phyloP scores from a whole-genome alignment of 2,329 filamentous ascomycete species.

The Ascochyta rabiei region DNA sequence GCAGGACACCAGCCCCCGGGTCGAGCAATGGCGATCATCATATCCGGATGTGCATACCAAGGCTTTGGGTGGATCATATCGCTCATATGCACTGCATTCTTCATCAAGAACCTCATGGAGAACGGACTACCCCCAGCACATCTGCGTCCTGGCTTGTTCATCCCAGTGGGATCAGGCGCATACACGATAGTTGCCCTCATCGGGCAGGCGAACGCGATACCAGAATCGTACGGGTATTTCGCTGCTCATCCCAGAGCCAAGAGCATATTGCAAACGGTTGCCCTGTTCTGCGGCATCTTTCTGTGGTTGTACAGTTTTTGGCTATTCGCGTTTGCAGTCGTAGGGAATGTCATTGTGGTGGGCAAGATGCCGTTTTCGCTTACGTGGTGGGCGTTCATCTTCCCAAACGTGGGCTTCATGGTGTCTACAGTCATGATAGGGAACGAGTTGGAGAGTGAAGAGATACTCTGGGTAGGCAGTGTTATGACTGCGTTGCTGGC shows the following conservation, averaged over 20 bases:
- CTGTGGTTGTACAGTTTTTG: slow-evolving; percentile 67
- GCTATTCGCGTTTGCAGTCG: slow-evolving; percentile 54
- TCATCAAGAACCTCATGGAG: slow-evolving; percentile 69
- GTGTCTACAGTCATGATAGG: slow-evolving; percentile 46
- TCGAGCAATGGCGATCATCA: slow-evolving; percentile 64
- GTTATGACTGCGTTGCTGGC: slow-evolving; percentile 59
- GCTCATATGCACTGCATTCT: slow-evolving; percentile 71
- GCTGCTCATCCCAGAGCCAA: slow-evolving; percentile 23
- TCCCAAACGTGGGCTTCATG: slow-evolving; percentile 50
- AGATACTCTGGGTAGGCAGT: slow-evolving; percentile 48
- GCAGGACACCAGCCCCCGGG: slow-evolving; percentile 62
- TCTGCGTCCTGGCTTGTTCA: slow-evolving; percentile 71
- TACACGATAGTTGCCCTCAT: slow-evolving; percentile 75
- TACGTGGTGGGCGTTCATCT: slow-evolving; percentile 63
- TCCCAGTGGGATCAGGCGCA: slow-evolving; percentile 71
- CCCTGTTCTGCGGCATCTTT: slow-evolving; percentile 56
- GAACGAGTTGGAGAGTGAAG: slow-evolving; percentile 37
- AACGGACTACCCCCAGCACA: slow-evolving; percentile 64
- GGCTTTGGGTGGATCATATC: slow-evolving; percentile 70
- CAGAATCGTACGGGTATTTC: slow-evolving; percentile 39
- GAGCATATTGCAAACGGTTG: slow-evolving; percentile 49
- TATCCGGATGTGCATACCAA: slow-evolving; percentile 70
- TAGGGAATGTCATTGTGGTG: slow-evolving; percentile 29
- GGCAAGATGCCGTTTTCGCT: slow-evolving; percentile 58
- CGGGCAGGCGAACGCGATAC: slow-evolving; percentile 64